Evolutionary conservation across 2,329 filamentous ascomycete species (phyloP).

Genomic region (Fusarium sp.): DNA sequence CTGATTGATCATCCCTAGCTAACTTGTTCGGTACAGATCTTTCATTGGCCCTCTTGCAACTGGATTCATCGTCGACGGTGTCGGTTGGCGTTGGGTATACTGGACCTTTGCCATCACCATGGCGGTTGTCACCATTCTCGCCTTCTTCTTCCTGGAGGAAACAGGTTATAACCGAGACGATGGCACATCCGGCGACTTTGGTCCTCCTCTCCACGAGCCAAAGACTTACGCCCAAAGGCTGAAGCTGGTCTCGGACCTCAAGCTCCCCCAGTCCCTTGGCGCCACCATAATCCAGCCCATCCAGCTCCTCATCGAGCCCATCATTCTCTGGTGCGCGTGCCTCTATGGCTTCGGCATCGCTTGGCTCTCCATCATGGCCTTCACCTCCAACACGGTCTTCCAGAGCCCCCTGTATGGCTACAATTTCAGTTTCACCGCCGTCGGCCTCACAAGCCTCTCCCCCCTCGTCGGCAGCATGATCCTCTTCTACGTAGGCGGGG

Average conservation of each 20-base stretch:
- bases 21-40: conserved; percentile 21
- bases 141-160: not conserved
- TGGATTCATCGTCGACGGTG: not conserved
- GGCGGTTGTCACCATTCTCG: not conserved
- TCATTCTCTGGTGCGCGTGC: not conserved
- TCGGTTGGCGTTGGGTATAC: not conserved
- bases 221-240: not conserved
- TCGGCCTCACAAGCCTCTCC: not conserved
- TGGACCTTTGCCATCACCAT: not conserved
- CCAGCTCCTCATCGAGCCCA: not conserved
- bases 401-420: not conserved
- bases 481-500: not conserved
- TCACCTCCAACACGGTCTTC: not conserved
- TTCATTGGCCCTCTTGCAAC: not conserved
- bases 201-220: not conserved
- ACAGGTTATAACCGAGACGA: not conserved
- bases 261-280: not conserved
- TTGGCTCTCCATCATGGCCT: not conserved
- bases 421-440: not conserved
- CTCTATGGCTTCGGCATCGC: not conserved
- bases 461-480: not conserved
- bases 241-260: not conserved
- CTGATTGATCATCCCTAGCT: not conserved
- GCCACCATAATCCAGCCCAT: not conserved
- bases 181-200: not conserved